Base-by-base conservation (phyloP, 306 rosid species). In the Medicago ruthenica region DNA sequence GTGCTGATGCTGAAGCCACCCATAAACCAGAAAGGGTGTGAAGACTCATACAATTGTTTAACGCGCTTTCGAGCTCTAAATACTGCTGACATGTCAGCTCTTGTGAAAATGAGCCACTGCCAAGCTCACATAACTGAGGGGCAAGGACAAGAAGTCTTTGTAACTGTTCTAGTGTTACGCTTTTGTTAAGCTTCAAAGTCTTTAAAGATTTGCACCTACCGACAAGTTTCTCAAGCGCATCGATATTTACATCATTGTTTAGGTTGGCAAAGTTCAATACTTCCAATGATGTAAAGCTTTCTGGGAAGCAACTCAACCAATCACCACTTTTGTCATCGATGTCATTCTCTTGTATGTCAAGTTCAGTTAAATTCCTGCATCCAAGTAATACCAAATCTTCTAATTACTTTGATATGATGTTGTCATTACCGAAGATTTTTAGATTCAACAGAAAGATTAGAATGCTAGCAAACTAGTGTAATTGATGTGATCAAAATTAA, bases 291-390 rank as follows among this genome's bases (percentile, higher is more conserved):
- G 92, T 87, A 86, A 87, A 89, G 83, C 78, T 87, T 54, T 89
- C 96, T 3, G 93, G 97, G 84, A 93, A 93, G 83, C 89, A 87
- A 70, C 90, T 89, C 84, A 93, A 84, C 98, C 98, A 93, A 78
- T 80, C 58, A 9, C 93, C 97, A 80, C 75, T 86, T 79, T 67
- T 85, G 73, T 90, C 95, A n/a, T 82, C 86, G 20, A 93, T 85
- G 18, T 87, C 95, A 76, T 89, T 90, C 83, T 88, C 92, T 68
- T 87, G 96, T 80, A 92, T 86, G 87, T 90, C 96, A 12, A 92
- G 92, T 81, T 88, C 92, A 2, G 88, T 76, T 83, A 92, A 87
- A 80, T 86, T 92, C 85, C 98, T 92, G 91, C 69, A 70, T 73
- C 37, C 37, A 34, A 34, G 37, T 34, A 34, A 34, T 34, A 34